phyloP scores from a whole-genome alignment of 352 stramenopile species.

The Phytophthora melonis region DNA sequence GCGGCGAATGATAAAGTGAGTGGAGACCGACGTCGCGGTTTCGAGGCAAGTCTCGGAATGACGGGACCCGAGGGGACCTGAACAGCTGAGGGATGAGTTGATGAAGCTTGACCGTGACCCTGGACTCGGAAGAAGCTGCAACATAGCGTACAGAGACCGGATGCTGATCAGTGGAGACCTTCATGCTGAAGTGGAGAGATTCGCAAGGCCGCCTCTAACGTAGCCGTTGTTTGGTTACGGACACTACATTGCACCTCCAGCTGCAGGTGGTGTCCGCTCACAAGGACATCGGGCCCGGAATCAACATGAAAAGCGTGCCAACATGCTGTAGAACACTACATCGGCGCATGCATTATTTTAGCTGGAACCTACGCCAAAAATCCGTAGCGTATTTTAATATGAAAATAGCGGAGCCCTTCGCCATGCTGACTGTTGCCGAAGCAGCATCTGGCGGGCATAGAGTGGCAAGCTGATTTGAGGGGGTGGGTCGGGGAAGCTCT shows the following conservation, averaged over 20 bases:
- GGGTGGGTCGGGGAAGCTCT: constrained; percentile 14
- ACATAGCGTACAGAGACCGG: constrained; percentile 8
- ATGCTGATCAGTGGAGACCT: constrained; percentile 12
- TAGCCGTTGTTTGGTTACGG: not conserved
- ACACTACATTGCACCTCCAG: not conserved
- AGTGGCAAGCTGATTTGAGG: constrained; percentile 31
- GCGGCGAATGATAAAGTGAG: not conserved
- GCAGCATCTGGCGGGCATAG: constrained; percentile 35
- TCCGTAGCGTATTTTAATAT: too few species aligned
- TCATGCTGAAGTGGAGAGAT: not conserved
- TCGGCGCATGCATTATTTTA: not conserved
- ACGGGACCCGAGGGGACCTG: constrained; percentile 12
- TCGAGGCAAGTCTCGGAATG: constrained; percentile 31
- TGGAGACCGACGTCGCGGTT: not conserved
- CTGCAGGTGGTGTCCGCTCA: not conserved
- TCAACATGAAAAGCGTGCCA: constrained; percentile 2
- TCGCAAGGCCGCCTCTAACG: not conserved
- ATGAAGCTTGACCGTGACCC: constrained; percentile 12
- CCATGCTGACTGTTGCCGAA: constrained; percentile 1
- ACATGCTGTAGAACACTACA: not conserved
- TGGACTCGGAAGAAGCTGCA: constrained; percentile 20
- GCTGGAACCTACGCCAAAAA: not conserved
- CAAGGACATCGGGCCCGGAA: not conserved
- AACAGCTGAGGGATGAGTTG: constrained; percentile 36
- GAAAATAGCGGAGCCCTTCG: not conserved